Conservation (phyloP, 164 flowering plant species). For the Berberis vulgaris region DNA sequence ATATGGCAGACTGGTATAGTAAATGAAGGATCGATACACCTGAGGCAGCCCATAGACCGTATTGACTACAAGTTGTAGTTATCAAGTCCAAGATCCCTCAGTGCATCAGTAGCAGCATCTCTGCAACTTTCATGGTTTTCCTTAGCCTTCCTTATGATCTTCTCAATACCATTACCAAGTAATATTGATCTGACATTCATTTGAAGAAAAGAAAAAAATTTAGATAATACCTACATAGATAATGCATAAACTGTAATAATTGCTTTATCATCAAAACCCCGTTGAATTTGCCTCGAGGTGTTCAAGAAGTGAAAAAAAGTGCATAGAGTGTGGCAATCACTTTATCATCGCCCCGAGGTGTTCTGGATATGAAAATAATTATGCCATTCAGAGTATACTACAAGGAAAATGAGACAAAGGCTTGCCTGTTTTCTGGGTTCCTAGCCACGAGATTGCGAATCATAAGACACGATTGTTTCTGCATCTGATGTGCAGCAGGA, state of each 20-base stretch:
- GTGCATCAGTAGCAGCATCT: slow-evolving; percentile 81
- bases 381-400: not conserved
- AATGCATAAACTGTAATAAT: not conserved
- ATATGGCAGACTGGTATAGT: no score
- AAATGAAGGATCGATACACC: no score
- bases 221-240: not conserved
- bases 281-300: no score
- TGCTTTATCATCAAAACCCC: not conserved
- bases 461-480: slow-evolving; percentile 78
- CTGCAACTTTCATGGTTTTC: slow-evolving; percentile 67
- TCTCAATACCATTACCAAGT: slow-evolving; percentile 73
- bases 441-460: slow-evolving; percentile 83
- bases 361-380: not conserved
- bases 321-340: not conserved
- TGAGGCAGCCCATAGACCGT: no score
- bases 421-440: slow-evolving; percentile 83
- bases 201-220: not conserved
- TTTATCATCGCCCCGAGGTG: not conserved
- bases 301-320: not conserved
- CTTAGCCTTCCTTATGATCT: slow-evolving; percentile 68
- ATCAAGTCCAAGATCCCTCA: slow-evolving; percentile 85
- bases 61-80: slow-evolving; percentile 49
- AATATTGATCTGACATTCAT: slow-evolving; percentile 45
- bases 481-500: slow-evolving; percentile 66
- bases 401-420: not conserved